Evolutionary conservation across 495 filamentous ascomycete genomes (phyloP).

Genomic region (Neurospora tetraspora): DNA sequence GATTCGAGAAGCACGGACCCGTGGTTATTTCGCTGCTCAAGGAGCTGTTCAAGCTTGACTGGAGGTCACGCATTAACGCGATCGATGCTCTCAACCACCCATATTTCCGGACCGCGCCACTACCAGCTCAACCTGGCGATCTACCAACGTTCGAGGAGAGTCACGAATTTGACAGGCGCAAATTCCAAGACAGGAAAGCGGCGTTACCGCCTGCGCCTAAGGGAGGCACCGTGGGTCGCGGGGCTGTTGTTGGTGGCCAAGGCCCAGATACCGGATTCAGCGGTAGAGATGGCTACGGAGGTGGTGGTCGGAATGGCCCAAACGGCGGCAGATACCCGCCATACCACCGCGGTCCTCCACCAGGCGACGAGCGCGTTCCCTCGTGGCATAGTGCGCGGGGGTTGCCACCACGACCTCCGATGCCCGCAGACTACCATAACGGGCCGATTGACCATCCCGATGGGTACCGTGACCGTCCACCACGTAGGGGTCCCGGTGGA

Average conservation of each 20-base stretch:
- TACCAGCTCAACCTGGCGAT: slow-evolving; percentile 72
- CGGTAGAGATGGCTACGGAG: slow-evolving; percentile 29
- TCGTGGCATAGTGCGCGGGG: slow-evolving; percentile 41
- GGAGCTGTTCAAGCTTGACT: slow-evolving; percentile 81
- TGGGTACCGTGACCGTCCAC: slow-evolving; percentile 20
- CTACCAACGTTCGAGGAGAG: slow-evolving; percentile 86
- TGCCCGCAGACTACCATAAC: slow-evolving; percentile 24
- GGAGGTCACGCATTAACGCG: slow-evolving; percentile 79
- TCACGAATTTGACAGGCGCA: slow-evolving; percentile 87
- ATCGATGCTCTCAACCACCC: slow-evolving; percentile 89
- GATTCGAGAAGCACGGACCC: slow-evolving; percentile 56
- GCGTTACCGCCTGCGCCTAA: slow-evolving; percentile 81
- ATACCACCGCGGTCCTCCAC: slow-evolving; percentile 22
- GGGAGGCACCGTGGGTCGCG: slow-evolving; percentile 74
- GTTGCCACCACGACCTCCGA: slow-evolving; percentile 35
- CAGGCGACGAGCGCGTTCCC: slow-evolving; percentile 34
- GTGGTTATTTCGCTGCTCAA: slow-evolving; percentile 68
- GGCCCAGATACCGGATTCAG: slow-evolving; percentile 38
- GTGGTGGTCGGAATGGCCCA: slow-evolving; percentile 27
- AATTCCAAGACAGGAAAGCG: slow-evolving; percentile 69
- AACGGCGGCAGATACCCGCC: slow-evolving; percentile 29
- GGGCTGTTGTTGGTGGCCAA: slow-evolving; percentile 47
- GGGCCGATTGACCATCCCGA: slow-evolving; percentile 26
- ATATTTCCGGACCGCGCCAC: slow-evolving; percentile 72
- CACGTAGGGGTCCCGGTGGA: slow-evolving; percentile 24